Percentiles rank a stretch among this genome's conserved stretches.
Conservation (phyloP, 192 early-diverging fungal genomes). For the Funneliformis mosseae region DNA sequence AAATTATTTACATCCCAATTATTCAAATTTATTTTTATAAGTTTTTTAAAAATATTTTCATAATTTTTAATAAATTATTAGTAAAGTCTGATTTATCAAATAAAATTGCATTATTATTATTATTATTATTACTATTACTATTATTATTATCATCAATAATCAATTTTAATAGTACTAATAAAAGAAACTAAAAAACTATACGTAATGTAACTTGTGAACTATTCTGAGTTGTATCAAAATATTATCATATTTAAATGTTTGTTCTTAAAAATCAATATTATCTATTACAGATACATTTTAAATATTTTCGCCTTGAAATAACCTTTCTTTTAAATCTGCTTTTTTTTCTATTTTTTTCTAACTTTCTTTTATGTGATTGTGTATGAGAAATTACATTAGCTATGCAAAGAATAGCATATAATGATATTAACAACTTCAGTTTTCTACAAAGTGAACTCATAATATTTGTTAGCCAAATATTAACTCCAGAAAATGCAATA, state of each 20-base stretch:
- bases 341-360: too few relatives aligned
- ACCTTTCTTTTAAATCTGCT: too few relatives aligned
- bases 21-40: not conserved
- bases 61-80: not conserved
- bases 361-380: not conserved
- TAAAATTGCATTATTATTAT: not conserved
- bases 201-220: too few relatives aligned
- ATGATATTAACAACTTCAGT: not conserved
- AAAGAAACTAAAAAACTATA: not conserved
- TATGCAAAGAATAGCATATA: not conserved
- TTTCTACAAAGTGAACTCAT: not conserved
- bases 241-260: too few relatives aligned
- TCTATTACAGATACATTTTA: too few relatives aligned
- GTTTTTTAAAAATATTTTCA: not conserved
- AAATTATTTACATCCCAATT: conserved; percentile 3
- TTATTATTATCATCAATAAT: too few relatives aligned
- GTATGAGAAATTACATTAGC: not conserved
- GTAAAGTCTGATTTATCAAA: not conserved
- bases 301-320: too few relatives aligned
- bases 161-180: too few relatives aligned
- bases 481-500: not conserved
- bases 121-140: not conserved
- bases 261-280: too few relatives aligned
- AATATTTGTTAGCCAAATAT: conserved; percentile 13
- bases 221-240: too few relatives aligned